Conservation (phyloP, 805 yeast genomes). For the Wickerhamiella brachini region DNA sequence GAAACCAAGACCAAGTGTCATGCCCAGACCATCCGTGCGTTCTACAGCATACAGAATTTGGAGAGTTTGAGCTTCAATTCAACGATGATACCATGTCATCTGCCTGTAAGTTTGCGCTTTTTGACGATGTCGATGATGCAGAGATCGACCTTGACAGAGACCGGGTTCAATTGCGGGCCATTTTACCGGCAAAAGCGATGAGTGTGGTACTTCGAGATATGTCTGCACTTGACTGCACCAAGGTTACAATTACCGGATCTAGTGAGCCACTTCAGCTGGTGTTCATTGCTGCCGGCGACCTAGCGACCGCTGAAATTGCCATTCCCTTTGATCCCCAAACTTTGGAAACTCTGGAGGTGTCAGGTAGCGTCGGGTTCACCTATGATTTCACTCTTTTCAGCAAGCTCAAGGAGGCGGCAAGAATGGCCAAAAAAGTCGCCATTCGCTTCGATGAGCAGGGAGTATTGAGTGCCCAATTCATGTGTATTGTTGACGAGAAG, state of each 20-base stretch:
- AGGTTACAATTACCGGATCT: constrained; percentile 29
- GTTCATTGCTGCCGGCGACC: constrained; percentile 56
- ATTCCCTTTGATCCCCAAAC: constrained; percentile 51
- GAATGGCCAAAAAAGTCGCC: constrained; percentile 38
- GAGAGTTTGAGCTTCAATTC: constrained; percentile 19
- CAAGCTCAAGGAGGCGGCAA: constrained; percentile 36
- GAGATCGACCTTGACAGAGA: constrained; percentile 32
- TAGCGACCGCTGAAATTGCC: constrained; percentile 54
- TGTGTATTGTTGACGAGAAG: constrained; percentile 25
- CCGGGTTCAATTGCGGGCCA: constrained; percentile 35
- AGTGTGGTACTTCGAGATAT: constrained; percentile 42
- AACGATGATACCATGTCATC: constrained; percentile 30
- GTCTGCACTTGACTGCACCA: constrained; percentile 39
- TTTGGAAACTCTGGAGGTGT: constrained; percentile 42
- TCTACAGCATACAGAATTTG: constrained; percentile 39
- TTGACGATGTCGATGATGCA: constrained; percentile 18
- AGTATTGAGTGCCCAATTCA: constrained; percentile 32
- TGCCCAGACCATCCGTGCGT: constrained; percentile 42
- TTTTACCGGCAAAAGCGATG: constrained; percentile 39
- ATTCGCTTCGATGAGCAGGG: constrained; percentile 43
- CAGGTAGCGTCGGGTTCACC: constrained; percentile 20
- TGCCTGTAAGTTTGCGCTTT: constrained; percentile 42
- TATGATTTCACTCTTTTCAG: constrained; percentile 38
- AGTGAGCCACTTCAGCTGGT: constrained; percentile 29
- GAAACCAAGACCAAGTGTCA: neutral